Base-by-base conservation (phyloP, 768 basidiomycete species). In the Hygrophorus pudorinus region DNA sequence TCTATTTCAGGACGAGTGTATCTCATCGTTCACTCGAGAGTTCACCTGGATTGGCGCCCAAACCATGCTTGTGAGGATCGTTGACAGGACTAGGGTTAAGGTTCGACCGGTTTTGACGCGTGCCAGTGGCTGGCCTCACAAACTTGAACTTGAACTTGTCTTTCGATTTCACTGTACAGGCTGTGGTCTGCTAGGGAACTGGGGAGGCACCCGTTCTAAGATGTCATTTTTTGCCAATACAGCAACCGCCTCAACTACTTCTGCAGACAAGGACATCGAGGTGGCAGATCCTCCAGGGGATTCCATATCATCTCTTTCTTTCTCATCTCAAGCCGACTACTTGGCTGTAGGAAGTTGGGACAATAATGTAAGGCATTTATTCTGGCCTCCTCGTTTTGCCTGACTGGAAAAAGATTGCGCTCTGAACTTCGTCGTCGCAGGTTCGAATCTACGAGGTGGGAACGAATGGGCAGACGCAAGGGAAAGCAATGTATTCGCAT, bases 321-420 rank as follows among this genome's bases (percentile, higher is more conserved):
- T 83, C 60, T 81, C 78, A 0, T 76, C 82, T 0, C 74, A 67
- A 0, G 75, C 75, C 1, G 81, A 85, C 53, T 77, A 79, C 50
- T 71, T 88, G 20, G 85, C 86, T 0, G 84, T 82, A 1, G 81
- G 71, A 21, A 75, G 74, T 47, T 88, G 86, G 86, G 78, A 79
- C 56, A 82, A 81, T 57, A 76, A 80, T 60, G 83, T 83, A 29
- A 28, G 70, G 3, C 7, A 7, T 24, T 24, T 7, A 7, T 24
- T 24, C 7, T 60, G 4, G 14, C 10, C 16, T 21, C 16, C 1
- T 12, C 18, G 27, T 4, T 21, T 12, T 18, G 13, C 2, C n/a
- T 18, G 10, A 17, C 14, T 38, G 42, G 30, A 52, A 43, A 28
- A 42, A 18, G n/a, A 28, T n/a, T 14, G 24, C 40, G 24, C 8